Evolutionary conservation across 2,329 filamentous ascomycete genomes (phyloP).

Genomic region (Calonectria hongkongensis): DNA sequence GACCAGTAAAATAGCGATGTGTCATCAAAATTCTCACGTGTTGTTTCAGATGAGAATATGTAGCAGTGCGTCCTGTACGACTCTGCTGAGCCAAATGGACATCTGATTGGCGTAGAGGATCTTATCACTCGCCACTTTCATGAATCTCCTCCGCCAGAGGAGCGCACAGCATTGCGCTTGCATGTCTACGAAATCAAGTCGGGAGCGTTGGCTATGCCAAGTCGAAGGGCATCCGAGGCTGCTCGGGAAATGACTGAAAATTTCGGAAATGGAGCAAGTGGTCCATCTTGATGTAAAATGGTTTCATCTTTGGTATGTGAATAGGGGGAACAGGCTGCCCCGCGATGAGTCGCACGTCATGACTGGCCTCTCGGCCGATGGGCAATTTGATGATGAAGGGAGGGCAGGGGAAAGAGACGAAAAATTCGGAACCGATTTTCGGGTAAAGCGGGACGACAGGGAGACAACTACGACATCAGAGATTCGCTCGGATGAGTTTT

Average conservation of each 20-base stretch:
- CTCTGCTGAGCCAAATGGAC: conserved; percentile 77
- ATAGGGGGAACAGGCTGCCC: conserved; percentile 78
- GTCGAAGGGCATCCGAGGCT: conserved; percentile 73
- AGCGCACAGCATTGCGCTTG: conserved; percentile 88
- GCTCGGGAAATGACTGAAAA: conserved; percentile 87
- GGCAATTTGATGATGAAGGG: conserved; percentile 69
- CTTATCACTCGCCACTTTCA: conserved; percentile 86
- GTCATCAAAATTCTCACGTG: not conserved
- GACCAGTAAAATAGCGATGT: not conserved
- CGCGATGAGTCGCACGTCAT: conserved; percentile 73
- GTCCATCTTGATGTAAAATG: conserved; percentile 87
- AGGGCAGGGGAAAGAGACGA: conserved; percentile 66
- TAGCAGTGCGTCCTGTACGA: conserved; percentile 93
- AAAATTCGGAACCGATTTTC: conserved; percentile 67
- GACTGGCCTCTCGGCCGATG: conserved; percentile 71
- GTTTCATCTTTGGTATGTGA: conserved; percentile 91
- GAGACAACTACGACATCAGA: conserved; percentile 63
- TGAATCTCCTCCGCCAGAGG: conserved; percentile 77
- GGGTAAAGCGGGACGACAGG: conserved; percentile 66
- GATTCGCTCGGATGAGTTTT: conserved; percentile 64
- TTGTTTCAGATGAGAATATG: conserved; percentile 72
- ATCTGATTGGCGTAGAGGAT: conserved; percentile 90
- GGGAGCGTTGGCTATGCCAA: conserved; percentile 87
- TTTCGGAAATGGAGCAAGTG: conserved; percentile 85
- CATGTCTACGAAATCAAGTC: conserved; percentile 84